Evolutionary conservation across 176 grass and related monocot species (phyloP).

Genomic region (Bonia amplexicaulis): DNA sequence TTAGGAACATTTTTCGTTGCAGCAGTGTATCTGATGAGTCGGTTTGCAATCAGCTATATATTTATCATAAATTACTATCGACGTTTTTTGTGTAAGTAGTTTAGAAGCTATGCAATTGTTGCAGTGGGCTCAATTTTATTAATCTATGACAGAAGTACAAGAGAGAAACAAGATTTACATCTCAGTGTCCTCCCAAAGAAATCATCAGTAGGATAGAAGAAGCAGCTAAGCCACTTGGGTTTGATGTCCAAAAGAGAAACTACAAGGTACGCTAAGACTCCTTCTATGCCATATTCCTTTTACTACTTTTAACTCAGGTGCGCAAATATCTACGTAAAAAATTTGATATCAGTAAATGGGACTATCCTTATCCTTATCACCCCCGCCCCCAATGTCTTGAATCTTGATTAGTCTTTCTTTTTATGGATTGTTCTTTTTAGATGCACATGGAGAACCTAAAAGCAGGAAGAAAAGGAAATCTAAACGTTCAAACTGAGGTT

Average conservation of each 20-base stretch:
- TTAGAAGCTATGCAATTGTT: neutral
- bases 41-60: neutral
- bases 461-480: conserved; percentile 85
- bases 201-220: conserved; percentile 82
- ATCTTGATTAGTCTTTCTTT: neutral
- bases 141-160: conserved; percentile 58
- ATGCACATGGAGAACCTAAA: conserved; percentile 76
- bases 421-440: conserved; percentile 32
- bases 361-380: neutral
- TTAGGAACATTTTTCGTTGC: neutral
- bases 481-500: conserved; percentile 87
- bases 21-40: neutral
- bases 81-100: neutral
- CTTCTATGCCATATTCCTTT: neutral
- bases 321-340: neutral
- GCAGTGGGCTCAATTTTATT: neutral
- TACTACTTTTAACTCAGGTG: neutral
- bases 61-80: neutral
- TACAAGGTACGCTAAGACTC: conserved; percentile 58
- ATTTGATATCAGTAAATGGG: neutral
- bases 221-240: conserved; percentile 87
- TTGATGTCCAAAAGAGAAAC: conserved; percentile 84
- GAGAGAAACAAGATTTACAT: conserved; percentile 82
- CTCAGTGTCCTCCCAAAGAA: conserved; percentile 57
- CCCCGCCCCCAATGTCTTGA: neutral